Conservation (phyloP, 2,329 filamentous ascomycete genomes). For the Neonectria ditissima region DNA sequence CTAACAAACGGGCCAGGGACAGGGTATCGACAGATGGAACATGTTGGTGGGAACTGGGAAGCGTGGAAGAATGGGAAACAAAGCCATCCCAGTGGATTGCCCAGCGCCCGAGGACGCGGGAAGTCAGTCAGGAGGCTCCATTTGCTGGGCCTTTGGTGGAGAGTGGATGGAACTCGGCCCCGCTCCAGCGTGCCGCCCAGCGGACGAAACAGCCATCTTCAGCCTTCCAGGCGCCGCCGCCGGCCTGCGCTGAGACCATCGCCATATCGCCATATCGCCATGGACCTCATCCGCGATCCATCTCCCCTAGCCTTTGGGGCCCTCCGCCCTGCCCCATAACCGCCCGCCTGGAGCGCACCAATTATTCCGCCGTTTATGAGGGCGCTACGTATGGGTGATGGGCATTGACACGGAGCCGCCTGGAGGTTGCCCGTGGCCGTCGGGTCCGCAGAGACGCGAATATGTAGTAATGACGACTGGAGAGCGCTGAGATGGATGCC, state of each 20-base stretch:
- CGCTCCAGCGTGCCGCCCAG: slow-evolving; percentile 22
- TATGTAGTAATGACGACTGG: too few relatives aligned
- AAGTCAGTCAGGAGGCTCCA: too few relatives aligned
- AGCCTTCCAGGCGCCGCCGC: slow-evolving; percentile 10
- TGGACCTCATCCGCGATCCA: not conserved
- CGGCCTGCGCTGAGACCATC: slow-evolving; percentile 12
- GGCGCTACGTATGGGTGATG: not conserved
- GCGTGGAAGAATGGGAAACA: not conserved
- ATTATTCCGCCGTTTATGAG: not conserved
- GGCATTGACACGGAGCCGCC: not conserved
- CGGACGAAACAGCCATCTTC: slow-evolving; percentile 20
- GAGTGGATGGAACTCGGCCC: slow-evolving; percentile 6
- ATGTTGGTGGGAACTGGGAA: not conserved
- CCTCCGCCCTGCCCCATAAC: not conserved
- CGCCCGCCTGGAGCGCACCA: not conserved
- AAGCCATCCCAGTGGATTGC: not conserved
- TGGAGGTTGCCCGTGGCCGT: not conserved
- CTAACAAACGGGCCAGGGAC: slow-evolving; percentile 22
- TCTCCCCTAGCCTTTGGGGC: not conserved
- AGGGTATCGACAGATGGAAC: slow-evolving; percentile 16
- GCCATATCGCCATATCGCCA: too few relatives aligned
- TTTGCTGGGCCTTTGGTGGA: not conserved
- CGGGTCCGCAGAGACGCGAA: not conserved
- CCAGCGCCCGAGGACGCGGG: too few relatives aligned
- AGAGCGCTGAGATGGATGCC: too few relatives aligned